Conservation (phyloP, 805 yeast species). For the Limtongia smithiae region DNA sequence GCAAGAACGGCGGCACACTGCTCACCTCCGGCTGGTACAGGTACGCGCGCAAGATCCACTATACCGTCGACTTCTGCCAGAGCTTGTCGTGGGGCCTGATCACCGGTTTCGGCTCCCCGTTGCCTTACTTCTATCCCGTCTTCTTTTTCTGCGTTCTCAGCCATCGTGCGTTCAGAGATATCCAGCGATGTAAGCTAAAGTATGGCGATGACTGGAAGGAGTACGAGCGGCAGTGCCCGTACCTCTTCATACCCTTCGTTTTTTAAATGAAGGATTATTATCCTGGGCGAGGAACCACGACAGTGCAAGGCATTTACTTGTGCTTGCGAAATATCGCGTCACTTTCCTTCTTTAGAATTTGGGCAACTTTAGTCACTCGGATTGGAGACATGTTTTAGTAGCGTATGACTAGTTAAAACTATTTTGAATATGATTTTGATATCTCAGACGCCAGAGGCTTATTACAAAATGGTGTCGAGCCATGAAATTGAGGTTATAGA, state of each 20-base stretch:
- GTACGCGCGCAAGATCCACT: conserved; percentile 90
- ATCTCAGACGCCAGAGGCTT: too few species aligned
- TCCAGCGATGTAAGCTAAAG: conserved; percentile 75
- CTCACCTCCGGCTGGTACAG: conserved; percentile 93
- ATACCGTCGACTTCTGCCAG: conserved; percentile 91
- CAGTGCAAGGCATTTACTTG: too few species aligned
- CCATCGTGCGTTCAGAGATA: conserved; percentile 88
- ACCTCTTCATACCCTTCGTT: conserved; percentile 70
- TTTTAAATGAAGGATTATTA: conserved; percentile 7
- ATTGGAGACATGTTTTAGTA: neutral
- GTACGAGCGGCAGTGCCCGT: conserved; percentile 84
- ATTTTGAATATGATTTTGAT: too few species aligned
- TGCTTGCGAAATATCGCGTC: too few species aligned
- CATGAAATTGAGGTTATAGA: too few species aligned
- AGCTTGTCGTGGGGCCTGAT: conserved; percentile 86
- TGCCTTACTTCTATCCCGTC: conserved; percentile 94
- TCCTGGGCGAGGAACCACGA: too few species aligned
- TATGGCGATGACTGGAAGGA: conserved; percentile 93
- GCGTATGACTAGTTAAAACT: neutral
- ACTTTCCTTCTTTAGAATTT: too few species aligned
- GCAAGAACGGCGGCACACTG: conserved; percentile 78
- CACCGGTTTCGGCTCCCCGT: conserved; percentile 81
- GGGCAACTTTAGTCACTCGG: too few species aligned
- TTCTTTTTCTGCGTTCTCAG: conserved; percentile 83
- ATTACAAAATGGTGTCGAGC: too few species aligned